Base-by-base conservation (phyloP, 1,139 yeast genomes). In the Sugiyamaella castrensis region DNA sequence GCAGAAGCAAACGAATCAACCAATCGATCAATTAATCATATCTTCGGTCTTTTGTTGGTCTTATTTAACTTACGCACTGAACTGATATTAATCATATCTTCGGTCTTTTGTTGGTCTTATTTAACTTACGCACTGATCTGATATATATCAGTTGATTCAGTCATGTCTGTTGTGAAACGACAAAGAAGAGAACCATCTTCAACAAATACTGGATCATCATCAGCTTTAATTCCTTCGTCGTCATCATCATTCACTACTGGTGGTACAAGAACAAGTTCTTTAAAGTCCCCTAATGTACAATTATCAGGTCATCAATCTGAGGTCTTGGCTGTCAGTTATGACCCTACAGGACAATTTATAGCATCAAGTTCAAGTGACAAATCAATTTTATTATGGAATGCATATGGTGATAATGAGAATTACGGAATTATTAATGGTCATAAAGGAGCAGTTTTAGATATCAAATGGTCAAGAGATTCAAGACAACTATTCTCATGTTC, bases 391-490 rank as follows among this genome's bases (percentile, higher is more conserved):
- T 57, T 80, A 30, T 80, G 84, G 84, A 67, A 68, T 37, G 63
- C 74, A 1, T 51, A 51, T 36, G 59, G 56, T 56, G 45, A 67
- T 54, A 43, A 58, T 19, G 67, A 70, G 2, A 77, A 77, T 56
- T 68, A 67, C 46, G 82, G 80, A 1, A 60, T 66, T 1, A 54
- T 77, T 2, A 55, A 51, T 11, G 82, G 80, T 6, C 82, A 79
- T 60, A 76, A 74, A 46, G 70, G 73, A 1, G 81, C 82, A 0
- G 74, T 80, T 0, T 69, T 79, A 0, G 71, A 75, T 26, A 58
- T 78, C 12, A 61, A 63, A 15, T 80, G 83, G 81, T 53, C 70
- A 16, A 62, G 69, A 26, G 77, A 73, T 51, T 71, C 74, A 31
- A 48, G 63, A 10, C 58, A 57, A 4, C 36, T 79, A 2, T 71